These are phyloP conservation scores for Cicer pinnatifidum DNA, from an alignment of 306 rosid species.

Conservation along the genomic window DNA sequence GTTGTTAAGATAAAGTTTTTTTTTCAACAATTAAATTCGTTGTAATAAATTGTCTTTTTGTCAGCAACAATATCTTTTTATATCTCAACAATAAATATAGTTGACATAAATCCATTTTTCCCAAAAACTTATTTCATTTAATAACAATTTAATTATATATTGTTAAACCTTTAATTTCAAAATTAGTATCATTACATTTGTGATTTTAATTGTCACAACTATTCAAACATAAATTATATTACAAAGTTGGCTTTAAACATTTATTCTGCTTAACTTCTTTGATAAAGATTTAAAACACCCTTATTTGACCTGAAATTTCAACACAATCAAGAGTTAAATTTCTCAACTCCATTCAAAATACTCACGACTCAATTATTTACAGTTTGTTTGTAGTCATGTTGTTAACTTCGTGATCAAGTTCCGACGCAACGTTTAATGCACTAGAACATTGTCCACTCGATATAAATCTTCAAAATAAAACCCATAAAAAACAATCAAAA, in stretches of 20 bases:
- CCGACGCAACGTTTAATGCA: no score
- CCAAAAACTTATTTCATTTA: neutral
- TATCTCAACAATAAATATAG: neutral
- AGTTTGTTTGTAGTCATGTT: no score
- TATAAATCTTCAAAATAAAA: no score
- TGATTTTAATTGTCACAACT: neutral
- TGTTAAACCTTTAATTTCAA: neutral
- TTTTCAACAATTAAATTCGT: neutral
- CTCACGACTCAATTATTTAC: no score
- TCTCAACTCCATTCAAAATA: no score
- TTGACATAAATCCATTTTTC: no score
- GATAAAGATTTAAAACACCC: neutral
- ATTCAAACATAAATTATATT: neutral
- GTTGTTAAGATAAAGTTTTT: neutral
- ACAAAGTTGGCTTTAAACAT: neutral
- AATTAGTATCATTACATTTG: neutral
- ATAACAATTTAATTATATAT: neutral
- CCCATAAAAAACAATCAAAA: no score
- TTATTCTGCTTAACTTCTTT: neutral
- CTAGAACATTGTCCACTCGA: no score
- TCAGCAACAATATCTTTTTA: neutral
- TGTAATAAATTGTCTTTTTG: neutral
- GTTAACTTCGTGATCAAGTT: no score
- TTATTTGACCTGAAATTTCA: neutral
- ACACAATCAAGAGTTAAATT: neutral